phyloP scores from a whole-genome alignment of 805 yeast genomes.

The Kregervanrija pseudodelftensis region DNA sequence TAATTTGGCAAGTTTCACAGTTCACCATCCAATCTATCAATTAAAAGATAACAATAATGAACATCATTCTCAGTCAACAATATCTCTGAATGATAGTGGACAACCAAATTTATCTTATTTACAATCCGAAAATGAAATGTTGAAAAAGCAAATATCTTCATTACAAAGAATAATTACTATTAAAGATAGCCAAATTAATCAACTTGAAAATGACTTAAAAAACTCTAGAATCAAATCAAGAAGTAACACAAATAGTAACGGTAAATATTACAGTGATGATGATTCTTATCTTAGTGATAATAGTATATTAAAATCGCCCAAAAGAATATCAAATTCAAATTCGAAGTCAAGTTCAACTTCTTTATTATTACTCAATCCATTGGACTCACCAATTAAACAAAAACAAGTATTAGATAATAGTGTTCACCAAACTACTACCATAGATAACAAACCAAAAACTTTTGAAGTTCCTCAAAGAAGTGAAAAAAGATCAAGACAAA shows the following conservation, averaged over 20 bases:
- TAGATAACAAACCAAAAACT: slow-evolving; percentile 2
- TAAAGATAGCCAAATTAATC: slow-evolving; percentile 10
- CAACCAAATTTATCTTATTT: not conserved
- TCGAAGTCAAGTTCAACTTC: not conserved
- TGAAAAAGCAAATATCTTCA: slow-evolving; percentile 5
- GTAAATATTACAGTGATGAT: too few species aligned
- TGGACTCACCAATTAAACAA: slow-evolving; percentile 19
- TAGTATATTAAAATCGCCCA: not conserved
- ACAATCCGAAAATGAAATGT: slow-evolving; percentile 5
- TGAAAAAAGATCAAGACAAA: slow-evolving; percentile 13
- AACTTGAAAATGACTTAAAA: slow-evolving; percentile 1
- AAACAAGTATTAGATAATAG: slow-evolving; percentile 7
- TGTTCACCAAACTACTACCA: slow-evolving; percentile 5
- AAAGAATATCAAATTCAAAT: not conserved
- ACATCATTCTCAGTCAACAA: too few species aligned
- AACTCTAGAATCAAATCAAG: not conserved
- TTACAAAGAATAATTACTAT: slow-evolving; percentile 3
- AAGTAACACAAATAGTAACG: too few species aligned
- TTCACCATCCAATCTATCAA: too few species aligned
- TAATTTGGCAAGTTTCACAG: too few species aligned
- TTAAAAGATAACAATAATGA: too few species aligned
- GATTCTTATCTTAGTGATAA: too few species aligned
- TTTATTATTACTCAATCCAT: slow-evolving; percentile 13
- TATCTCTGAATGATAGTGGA: too few species aligned
- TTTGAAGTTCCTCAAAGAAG: slow-evolving; percentile 23